These are phyloP conservation scores for Phaeosphaeriaceae sp. DNA, from an alignment of 2,329 filamentous ascomycete genomes.

Conservation along the genomic window DNA sequence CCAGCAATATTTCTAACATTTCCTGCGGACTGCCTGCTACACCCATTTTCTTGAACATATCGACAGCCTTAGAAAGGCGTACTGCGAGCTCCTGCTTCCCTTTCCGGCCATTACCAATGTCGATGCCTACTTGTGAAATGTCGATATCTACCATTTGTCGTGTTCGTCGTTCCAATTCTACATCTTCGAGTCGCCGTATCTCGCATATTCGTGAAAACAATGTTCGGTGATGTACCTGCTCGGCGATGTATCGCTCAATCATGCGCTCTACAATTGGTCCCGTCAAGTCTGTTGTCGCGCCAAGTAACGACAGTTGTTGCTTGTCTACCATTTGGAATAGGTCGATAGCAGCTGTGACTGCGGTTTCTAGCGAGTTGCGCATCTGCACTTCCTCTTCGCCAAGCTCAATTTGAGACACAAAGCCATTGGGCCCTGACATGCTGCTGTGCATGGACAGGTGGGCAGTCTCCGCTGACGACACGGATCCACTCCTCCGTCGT, in stretches of 20 bases:
- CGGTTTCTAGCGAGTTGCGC: conserved; percentile 86
- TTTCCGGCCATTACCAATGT: conserved; percentile 76
- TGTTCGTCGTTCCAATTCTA: conserved; percentile 87
- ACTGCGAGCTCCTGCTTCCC: conserved; percentile 83
- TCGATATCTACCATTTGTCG: conserved; percentile 93
- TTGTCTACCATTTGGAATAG: conserved; percentile 96
- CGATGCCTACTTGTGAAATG: conserved; percentile 90
- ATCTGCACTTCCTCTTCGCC: conserved; percentile 93
- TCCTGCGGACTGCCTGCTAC: conserved; percentile 81
- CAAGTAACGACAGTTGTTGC: conserved; percentile 88
- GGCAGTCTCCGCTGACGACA: conserved; percentile 45
- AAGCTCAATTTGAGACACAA: conserved; percentile 62
- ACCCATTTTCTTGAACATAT: conserved; percentile 86
- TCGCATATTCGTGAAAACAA: conserved; percentile 83
- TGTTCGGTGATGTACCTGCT: conserved; percentile 84
- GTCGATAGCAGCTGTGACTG: conserved; percentile 91
- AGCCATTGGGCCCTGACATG: conserved; percentile 46
- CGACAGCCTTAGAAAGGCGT: conserved; percentile 78
- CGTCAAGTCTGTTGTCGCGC: conserved; percentile 90
- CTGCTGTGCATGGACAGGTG: conserved; percentile 47
- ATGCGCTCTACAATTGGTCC: conserved; percentile 90
- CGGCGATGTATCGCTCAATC: conserved; percentile 92
- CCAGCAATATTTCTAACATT: conserved; percentile 82
- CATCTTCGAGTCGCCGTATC: conserved; percentile 80
- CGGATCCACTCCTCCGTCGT: conserved; percentile 40